Evolutionary conservation across 2,329 filamentous ascomycete species (phyloP).

Genomic region (Ceratocystis lukuohia): DNA sequence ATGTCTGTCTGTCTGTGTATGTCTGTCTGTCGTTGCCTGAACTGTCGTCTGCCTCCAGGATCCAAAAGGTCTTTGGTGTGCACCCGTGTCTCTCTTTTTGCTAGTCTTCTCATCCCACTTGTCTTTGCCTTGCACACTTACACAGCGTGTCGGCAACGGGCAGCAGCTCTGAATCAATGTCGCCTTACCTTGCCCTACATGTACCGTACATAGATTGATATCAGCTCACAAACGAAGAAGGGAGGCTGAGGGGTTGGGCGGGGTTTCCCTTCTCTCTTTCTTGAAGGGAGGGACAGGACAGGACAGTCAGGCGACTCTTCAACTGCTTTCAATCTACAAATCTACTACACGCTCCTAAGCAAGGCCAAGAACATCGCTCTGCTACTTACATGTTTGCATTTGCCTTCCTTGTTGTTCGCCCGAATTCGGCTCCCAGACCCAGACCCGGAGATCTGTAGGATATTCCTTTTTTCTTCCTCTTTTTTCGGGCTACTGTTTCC

Average conservation of each 20-base stretch:
- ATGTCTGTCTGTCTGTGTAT: background rate
- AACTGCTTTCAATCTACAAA: background rate
- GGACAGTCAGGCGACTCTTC: background rate
- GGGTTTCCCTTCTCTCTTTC: background rate
- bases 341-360: no score
- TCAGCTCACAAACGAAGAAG: background rate
- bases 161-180: background rate
- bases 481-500: no score
- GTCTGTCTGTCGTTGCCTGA: background rate
- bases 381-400: no score
- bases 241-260: background rate
- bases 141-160: background rate
- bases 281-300: background rate
- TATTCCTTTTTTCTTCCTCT: no score
- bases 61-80: slow-evolving; percentile 4
- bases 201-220: background rate
- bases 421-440: no score
- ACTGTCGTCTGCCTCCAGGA: background rate
- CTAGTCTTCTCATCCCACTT: background rate
- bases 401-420: no score
- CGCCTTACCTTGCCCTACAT: background rate
- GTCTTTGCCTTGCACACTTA: background rate
- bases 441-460: no score
- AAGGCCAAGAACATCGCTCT: no score
- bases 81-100: background rate